A percentile compares a stretch with the other conserved stretches of the same genome.
Evolutionary conservation across 2,329 filamentous ascomycete genomes (phyloP).

Genomic region (Stagonosporopsis rhizophila): DNA sequence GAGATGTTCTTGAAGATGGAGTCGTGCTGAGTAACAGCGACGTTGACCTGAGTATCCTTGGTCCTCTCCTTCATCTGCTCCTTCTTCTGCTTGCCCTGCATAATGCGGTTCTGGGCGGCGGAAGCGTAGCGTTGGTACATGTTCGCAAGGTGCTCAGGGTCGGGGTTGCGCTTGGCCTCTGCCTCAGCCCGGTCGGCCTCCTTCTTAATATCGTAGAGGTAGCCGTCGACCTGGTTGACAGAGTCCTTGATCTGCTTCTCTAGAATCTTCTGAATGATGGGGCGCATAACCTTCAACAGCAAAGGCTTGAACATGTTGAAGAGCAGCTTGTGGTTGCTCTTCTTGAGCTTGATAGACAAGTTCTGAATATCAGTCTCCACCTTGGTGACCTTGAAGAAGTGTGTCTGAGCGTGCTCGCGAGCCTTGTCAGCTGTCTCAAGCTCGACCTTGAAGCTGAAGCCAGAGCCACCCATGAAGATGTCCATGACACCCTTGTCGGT

Average conservation of each 20-base stretch:
- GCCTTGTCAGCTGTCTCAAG: conserved; percentile 77
- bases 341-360: conserved; percentile 86
- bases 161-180: conserved; percentile 66
- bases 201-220: conserved; percentile 78
- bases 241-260: conserved; percentile 89
- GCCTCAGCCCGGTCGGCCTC: conserved; percentile 78
- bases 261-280: conserved; percentile 83
- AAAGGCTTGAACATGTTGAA: conserved; percentile 88
- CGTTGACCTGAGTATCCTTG: conserved; percentile 77
- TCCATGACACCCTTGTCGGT: conserved; percentile 89
- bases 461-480: conserved; percentile 83
- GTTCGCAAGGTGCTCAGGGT: conserved; percentile 78
- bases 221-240: conserved; percentile 75
- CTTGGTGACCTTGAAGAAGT: conserved; percentile 95
- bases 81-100: conserved; percentile 80
- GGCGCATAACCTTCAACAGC: conserved; percentile 81
- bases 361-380: conserved; percentile 82
- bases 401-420: conserved; percentile 67
- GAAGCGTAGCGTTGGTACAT: conserved; percentile 85
- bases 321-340: conserved; percentile 93
- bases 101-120: conserved; percentile 75
- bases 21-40: conserved; percentile 85
- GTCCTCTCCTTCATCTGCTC: conserved; percentile 57
- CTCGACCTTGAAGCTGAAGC: conserved; percentile 90
- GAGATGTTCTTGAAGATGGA: conserved; percentile 90